Conservation (phyloP, 2,329 filamentous ascomycete species). For the Botryosphaeria agaves region DNA sequence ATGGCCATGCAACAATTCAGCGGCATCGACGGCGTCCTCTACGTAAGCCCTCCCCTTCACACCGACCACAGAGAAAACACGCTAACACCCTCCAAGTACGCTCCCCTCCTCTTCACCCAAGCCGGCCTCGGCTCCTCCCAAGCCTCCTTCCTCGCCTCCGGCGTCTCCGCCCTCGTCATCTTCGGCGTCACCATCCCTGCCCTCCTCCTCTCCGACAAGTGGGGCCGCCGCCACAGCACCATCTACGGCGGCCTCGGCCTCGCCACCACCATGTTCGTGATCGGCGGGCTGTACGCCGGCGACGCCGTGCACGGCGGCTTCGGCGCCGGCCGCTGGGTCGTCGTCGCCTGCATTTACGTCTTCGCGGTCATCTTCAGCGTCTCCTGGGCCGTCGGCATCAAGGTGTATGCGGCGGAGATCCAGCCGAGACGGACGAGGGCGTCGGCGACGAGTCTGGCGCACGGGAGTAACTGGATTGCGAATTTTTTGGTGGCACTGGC, state of each 20-base stretch:
- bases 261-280: slow-evolving; percentile 26
- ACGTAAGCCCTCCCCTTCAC: slow-evolving; percentile 19
- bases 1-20: slow-evolving; percentile 39
- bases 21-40: slow-evolving; percentile 42
- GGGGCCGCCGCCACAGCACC: slow-evolving; percentile 37
- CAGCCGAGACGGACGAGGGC: slow-evolving; percentile 36
- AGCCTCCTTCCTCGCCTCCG: slow-evolving; percentile 42
- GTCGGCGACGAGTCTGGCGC: slow-evolving; percentile 33
- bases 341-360: slow-evolving; percentile 30
- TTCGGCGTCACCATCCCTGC: slow-evolving; percentile 39
- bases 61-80: background rate
- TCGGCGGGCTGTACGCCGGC: slow-evolving; percentile 29
- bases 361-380: slow-evolving; percentile 29
- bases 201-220: slow-evolving; percentile 37
- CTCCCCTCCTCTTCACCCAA: slow-evolving; percentile 40
- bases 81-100: slow-evolving; percentile 27
- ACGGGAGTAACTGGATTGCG: slow-evolving; percentile 36
- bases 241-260: slow-evolving; percentile 35
- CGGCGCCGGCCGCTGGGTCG: slow-evolving; percentile 27
- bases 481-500: slow-evolving; percentile 21
- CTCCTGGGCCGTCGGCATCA: slow-evolving; percentile 36
- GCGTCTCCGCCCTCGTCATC: slow-evolving; percentile 41
- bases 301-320: slow-evolving; percentile 18
- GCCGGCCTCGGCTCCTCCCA: slow-evolving; percentile 37
- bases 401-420: slow-evolving; percentile 40